Conservation (phyloP, 176 grass and related monocot species). For the Carex parvula region DNA sequence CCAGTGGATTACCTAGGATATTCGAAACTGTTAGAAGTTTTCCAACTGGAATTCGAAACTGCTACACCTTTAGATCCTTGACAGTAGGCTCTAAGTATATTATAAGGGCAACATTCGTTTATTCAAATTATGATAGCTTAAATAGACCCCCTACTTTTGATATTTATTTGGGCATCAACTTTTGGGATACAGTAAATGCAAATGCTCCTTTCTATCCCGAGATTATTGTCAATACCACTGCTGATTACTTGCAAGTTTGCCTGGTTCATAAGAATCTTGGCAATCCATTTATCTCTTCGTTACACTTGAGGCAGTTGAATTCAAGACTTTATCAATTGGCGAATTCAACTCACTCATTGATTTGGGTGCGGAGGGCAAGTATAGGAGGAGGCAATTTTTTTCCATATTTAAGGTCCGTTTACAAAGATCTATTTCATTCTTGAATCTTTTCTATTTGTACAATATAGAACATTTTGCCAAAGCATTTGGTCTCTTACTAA, state of each 20-base stretch:
- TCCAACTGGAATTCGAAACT: conserved; percentile 28
- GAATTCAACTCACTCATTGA: conserved; percentile 29
- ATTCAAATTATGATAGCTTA: conserved; percentile 42
- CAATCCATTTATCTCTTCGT: conserved; percentile 43
- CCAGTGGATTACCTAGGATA: not conserved
- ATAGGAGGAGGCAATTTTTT: conserved; percentile 15
- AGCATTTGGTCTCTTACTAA: too few species aligned
- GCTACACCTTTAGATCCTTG: conserved; percentile 43
- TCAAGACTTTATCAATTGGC: conserved; percentile 23
- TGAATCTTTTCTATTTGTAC: not conserved
- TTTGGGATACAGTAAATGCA: conserved; percentile 31
- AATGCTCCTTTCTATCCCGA: conserved; percentile 25
- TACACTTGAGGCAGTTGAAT: conserved; percentile 38
- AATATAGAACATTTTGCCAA: not conserved
- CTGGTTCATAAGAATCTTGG: conserved; percentile 33
- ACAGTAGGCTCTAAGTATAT: conserved; percentile 37
- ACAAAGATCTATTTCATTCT: conserved; percentile 13
- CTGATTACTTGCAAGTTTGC: conserved; percentile 43
- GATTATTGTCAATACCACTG: conserved; percentile 30
- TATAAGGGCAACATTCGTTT: conserved; percentile 41
- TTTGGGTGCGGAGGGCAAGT: not conserved
- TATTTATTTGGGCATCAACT: conserved; percentile 38
- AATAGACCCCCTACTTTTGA: conserved; percentile 36
- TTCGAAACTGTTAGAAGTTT: conserved; percentile 28
- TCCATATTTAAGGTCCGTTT: conserved; percentile 12